phyloP scores from a whole-genome alignment of 73 alveolate species.

The Paramecium primaurelia region DNA sequence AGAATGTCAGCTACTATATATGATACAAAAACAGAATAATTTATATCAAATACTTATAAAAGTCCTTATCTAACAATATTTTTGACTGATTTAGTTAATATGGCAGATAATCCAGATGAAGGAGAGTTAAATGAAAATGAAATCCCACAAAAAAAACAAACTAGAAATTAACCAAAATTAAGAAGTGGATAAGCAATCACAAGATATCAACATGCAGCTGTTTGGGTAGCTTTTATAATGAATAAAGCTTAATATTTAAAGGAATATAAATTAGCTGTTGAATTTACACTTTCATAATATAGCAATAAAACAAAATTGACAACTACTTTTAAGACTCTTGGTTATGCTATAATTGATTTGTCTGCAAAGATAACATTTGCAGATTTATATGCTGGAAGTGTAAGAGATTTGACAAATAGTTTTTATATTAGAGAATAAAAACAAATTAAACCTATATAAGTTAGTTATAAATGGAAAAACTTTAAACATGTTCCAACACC shows the following conservation, averaged over 20 bases:
- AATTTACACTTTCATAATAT: not conserved
- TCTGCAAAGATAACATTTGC: not conserved
- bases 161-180: not conserved
- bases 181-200: not conserved
- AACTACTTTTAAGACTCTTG: not conserved
- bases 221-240: not conserved
- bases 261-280: constrained; percentile 8
- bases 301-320: not conserved
- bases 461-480: not conserved
- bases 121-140: not conserved
- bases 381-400: constrained; percentile 3
- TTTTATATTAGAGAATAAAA: not conserved
- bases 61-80: not conserved
- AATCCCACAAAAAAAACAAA: not conserved
- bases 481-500: not conserved
- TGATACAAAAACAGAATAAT: not conserved
- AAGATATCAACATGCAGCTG: not conserved
- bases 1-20: constrained; percentile 1
- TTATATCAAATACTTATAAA: not conserved
- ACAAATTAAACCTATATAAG: not conserved
- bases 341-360: constrained; percentile 19
- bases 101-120: not conserved
- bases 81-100: not conserved
- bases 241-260: not conserved
- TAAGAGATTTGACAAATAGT: not conserved